Evolutionary conservation across 345 rosid species (phyloP).

Genomic region (Arabis alpina): DNA sequence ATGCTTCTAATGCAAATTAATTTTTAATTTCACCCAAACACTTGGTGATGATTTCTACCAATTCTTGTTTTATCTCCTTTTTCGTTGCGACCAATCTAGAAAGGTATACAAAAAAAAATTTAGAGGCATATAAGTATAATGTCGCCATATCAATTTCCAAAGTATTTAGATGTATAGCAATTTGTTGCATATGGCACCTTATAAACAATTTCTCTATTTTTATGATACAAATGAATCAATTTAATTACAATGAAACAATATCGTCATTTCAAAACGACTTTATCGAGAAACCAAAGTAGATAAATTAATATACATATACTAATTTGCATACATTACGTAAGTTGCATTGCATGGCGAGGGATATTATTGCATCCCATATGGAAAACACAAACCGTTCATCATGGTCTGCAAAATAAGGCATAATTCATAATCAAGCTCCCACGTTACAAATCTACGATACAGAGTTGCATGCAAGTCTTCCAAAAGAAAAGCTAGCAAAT

Average conservation of each 20-base stretch:
- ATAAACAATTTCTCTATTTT: too few species aligned
- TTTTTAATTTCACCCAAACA: not conserved
- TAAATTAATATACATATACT: not conserved
- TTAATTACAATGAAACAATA: not conserved
- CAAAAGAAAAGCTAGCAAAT: not conserved
- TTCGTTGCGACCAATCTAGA: not conserved
- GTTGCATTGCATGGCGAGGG: conserved; percentile 43
- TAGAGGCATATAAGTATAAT: not conserved
- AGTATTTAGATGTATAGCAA: not conserved
- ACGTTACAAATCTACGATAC: conserved; percentile 27
- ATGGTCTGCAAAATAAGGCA: conserved; percentile 33
- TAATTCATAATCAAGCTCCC: conserved; percentile 33
- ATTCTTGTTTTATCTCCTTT: too few species aligned
- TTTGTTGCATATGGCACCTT: not conserved
- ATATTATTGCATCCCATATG: conserved; percentile 41
- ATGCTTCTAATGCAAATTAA: not conserved
- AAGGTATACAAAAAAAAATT: not conserved
- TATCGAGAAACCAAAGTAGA: not conserved
- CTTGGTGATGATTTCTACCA: not conserved
- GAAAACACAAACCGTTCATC: conserved; percentile 33
- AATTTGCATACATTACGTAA: conserved; percentile 32
- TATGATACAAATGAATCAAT: too few species aligned
- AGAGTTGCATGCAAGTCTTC: not conserved
- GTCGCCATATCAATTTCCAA: not conserved
- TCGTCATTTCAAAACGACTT: not conserved